A percentile compares a stretch with the other conserved stretches of the same genome.
These are phyloP conservation scores for Barnettozyma botsteinii DNA, from an alignment of 805 yeast species.

Conservation along the genomic window DNA sequence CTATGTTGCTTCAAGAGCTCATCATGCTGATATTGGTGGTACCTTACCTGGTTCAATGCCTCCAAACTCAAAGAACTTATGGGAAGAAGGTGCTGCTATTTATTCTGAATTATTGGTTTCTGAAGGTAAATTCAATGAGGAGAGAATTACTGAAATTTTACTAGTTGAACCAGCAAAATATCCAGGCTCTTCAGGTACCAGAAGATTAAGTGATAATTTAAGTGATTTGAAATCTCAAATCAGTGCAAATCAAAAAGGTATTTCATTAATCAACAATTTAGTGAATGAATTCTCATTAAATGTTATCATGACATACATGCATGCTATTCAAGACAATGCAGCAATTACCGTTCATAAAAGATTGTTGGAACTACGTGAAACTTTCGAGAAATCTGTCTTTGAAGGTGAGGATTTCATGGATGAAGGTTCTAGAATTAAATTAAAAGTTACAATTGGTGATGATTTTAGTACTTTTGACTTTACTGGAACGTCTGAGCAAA, in stretches of 20 bases:
- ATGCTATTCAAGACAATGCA: conserved; percentile 76
- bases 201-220: conserved; percentile 77
- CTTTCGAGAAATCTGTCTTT: conserved; percentile 34
- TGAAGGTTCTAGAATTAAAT: conserved; percentile 67
- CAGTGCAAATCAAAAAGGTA: conserved; percentile 87
- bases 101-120: conserved; percentile 69
- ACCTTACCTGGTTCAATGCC: conserved; percentile 93
- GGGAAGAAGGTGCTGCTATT: conserved; percentile 90
- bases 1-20: conserved; percentile 92
- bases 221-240: conserved; percentile 82
- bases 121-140: conserved; percentile 72
- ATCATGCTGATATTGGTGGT: conserved; percentile 95
- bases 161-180: conserved; percentile 69
- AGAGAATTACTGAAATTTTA: conserved; percentile 53
- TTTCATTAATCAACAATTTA: conserved; percentile 52
- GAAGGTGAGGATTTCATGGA: conserved; percentile 66
- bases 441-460: conserved; percentile 46
- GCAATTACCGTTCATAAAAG: conserved; percentile 59
- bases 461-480: conserved; percentile 73
- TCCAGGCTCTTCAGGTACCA: conserved; percentile 87
- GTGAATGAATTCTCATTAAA: conserved; percentile 57
- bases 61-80: conserved; percentile 76
- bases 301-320: conserved; percentile 67
- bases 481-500: conserved; percentile 79
- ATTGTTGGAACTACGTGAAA: conserved; percentile 39